Conservation (phyloP, 371 early-diverging fungal species). For the Rhizopus microsporus region DNA sequence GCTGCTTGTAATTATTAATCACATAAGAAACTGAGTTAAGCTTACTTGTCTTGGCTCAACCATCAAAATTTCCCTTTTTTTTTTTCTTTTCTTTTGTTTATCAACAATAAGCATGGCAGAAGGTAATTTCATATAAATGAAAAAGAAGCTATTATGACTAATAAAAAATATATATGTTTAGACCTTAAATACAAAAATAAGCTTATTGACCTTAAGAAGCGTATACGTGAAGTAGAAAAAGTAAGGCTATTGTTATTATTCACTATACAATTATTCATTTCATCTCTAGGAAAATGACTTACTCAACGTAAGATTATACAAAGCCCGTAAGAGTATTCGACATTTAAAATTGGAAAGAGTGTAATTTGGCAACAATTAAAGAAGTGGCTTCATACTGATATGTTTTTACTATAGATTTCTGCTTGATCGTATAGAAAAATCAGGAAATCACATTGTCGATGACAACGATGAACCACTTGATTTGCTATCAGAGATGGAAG, state of each 20-base stretch:
- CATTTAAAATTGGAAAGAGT: slow-evolving; percentile 50
- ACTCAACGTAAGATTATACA: slow-evolving; percentile 42
- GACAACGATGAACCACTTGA: slow-evolving; percentile 33
- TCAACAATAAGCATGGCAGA: not conserved
- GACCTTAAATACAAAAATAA: slow-evolving; percentile 57
- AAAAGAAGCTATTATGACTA: not conserved
- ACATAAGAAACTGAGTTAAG: no score
- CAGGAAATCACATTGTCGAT: slow-evolving; percentile 17
- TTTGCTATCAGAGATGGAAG: slow-evolving; percentile 29
- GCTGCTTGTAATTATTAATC: no score
- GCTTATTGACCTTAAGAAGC: slow-evolving; percentile 60
- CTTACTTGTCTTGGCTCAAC: no score
- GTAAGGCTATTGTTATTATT: slow-evolving; percentile 27
- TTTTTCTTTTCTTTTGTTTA: no score
- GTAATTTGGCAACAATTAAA: slow-evolving; percentile 22
- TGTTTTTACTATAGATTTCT: slow-evolving; percentile 16
- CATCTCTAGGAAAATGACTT: slow-evolving; percentile 48
- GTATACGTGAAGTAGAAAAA: slow-evolving; percentile 66
- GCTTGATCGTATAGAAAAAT: slow-evolving; percentile 32
- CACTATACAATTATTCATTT: not conserved
- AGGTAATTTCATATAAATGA: not conserved
- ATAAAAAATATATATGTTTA: slow-evolving; percentile 33
- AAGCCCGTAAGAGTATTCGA: slow-evolving; percentile 50
- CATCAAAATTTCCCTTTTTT: no score
- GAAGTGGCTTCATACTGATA: not conserved